Percentiles rank a stretch among this genome's conserved stretches.
Conservation (phyloP, 139 green algal genomes). For the Astrephomene gubernaculifera region DNA sequence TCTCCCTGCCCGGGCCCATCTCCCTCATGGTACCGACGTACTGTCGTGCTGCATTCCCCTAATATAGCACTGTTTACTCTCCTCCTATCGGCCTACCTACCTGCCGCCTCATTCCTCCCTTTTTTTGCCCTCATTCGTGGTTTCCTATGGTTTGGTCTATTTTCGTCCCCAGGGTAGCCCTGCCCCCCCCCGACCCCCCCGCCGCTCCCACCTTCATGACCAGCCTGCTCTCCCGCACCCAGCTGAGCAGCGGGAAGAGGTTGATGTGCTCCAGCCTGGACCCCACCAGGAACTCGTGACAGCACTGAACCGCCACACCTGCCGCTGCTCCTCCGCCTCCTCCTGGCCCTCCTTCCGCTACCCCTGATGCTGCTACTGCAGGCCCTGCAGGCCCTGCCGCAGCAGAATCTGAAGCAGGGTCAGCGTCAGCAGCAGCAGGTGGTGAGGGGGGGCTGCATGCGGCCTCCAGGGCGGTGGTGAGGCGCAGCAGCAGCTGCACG, state of each 20-base stretch:
- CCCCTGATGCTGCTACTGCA: background rate
- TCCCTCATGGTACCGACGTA: too few species aligned
- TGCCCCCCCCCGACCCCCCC: background rate
- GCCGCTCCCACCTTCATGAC: slow-evolving; percentile 83
- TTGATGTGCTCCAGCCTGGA: slow-evolving; percentile 90
- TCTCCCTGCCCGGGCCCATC: too few species aligned
- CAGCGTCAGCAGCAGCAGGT: too few species aligned
- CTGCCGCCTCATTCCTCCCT: too few species aligned
- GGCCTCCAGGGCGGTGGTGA: slow-evolving; percentile 42
- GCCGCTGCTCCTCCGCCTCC: background rate
- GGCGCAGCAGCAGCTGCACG: slow-evolving; percentile 74
- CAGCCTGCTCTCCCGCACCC: slow-evolving; percentile 83
- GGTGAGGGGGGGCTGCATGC: too few species aligned
- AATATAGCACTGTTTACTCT: too few species aligned
- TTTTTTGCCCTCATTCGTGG: too few species aligned
- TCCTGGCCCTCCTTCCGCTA: background rate
- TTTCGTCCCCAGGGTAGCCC: background rate
- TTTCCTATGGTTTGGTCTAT: too few species aligned
- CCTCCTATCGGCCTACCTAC: too few species aligned
- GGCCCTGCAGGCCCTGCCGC: background rate
- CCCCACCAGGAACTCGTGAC: slow-evolving; percentile 21
- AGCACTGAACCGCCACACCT: background rate
- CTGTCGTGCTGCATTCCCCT: too few species aligned
- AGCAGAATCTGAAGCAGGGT: too few species aligned
- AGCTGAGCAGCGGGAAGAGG: slow-evolving; percentile 85